Percentiles rank a stretch among this genome's conserved stretches.
phyloP scores from a whole-genome alignment of 1,284 basidiomycete genomes.

The Sporisorium exsertum region DNA sequence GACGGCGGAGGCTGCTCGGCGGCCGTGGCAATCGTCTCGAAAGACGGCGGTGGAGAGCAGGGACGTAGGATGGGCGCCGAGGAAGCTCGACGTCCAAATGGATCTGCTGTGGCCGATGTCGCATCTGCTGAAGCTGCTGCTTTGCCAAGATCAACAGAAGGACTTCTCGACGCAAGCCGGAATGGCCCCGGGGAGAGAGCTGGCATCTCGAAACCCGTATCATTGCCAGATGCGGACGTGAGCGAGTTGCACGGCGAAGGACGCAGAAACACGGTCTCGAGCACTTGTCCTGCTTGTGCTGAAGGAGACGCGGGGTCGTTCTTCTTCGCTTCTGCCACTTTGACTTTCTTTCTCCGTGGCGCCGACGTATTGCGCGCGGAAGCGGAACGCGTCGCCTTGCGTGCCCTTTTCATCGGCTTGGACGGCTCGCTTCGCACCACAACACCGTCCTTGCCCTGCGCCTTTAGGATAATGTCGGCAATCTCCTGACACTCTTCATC shows the following conservation, averaged over 20 bases:
- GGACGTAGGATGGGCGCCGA: constrained; percentile 15
- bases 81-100: constrained; percentile 29
- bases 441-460: constrained; percentile 54
- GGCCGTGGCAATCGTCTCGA: not conserved
- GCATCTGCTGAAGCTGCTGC: not conserved
- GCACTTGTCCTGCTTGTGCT: constrained; percentile 4
- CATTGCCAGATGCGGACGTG: not conserved
- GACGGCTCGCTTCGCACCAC: constrained; percentile 17
- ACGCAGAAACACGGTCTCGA: constrained; percentile 38
- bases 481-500: constrained; percentile 61
- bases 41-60: constrained; percentile 22
- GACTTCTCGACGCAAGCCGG: constrained; percentile 12
- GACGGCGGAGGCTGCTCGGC: not conserved
- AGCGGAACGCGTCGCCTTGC: constrained; percentile 22
- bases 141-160: constrained; percentile 7
- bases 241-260: constrained; percentile 28
- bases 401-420: constrained; percentile 24
- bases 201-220: not conserved
- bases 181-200: constrained; percentile 20
- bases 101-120: not conserved
- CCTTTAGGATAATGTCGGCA: constrained; percentile 60
- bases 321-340: not conserved
- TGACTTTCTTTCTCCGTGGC: constrained; percentile 15
- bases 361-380: not conserved
- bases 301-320: not conserved